phyloP scores from a whole-genome alignment of 2,329 filamentous ascomycete species.

The Fusarium austroafricanum region DNA sequence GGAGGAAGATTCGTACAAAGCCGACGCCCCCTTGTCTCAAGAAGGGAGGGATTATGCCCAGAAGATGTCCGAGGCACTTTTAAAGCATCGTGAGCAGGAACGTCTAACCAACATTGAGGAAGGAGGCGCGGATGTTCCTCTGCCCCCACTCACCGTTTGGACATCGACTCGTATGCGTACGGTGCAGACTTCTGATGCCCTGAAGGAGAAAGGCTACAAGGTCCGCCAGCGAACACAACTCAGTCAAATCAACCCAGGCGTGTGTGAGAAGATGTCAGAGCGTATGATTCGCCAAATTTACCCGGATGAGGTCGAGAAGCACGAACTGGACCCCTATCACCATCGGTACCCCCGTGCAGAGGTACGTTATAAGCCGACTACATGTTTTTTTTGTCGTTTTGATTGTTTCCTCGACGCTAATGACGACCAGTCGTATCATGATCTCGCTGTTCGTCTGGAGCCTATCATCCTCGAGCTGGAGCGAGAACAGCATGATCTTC shows the following conservation, averaged over 20 bases:
- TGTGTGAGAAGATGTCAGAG: conserved; percentile 94
- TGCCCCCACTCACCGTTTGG: conserved; percentile 91
- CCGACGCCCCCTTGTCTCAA: conserved; percentile 84
- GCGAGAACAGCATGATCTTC: conserved; percentile 94
- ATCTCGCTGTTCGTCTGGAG: conserved; percentile 96
- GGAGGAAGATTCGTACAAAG: conserved; percentile 93
- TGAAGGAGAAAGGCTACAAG: conserved; percentile 84
- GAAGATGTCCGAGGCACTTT: conserved; percentile 85
- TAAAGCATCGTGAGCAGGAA: conserved; percentile 87
- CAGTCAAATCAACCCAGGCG: conserved; percentile 96
- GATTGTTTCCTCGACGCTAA: conserved; percentile 7
- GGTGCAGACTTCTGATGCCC: conserved; percentile 85
- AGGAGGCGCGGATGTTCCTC: conserved; percentile 73
- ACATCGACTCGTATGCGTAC: conserved; percentile 92
- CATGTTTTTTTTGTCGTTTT: not conserved
- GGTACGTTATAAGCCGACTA: conserved; percentile 58
- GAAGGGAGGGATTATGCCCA: conserved; percentile 83
- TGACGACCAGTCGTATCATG: conserved; percentile 84
- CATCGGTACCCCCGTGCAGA: conserved; percentile 96
- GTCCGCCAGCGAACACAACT: conserved; percentile 94
- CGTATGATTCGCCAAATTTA: conserved; percentile 82
- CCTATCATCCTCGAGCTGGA: conserved; percentile 98
- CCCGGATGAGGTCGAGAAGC: conserved; percentile 91
- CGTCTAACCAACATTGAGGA: conserved; percentile 74
- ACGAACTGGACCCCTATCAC: conserved; percentile 95